phyloP scores from a whole-genome alignment of 345 rosid genomes.

The Citrus medica region DNA sequence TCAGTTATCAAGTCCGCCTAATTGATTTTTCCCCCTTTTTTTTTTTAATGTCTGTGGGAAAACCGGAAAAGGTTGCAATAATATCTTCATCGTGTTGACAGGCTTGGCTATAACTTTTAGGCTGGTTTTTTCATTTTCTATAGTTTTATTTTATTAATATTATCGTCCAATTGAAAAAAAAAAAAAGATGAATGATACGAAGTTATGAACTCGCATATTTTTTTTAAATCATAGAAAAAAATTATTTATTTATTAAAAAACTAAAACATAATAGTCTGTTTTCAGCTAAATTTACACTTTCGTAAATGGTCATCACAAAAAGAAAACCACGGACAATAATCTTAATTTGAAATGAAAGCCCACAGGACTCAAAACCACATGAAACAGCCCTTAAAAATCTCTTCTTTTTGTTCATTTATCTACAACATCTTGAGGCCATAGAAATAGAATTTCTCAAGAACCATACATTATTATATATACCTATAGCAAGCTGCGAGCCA shows the following conservation, averaged over 20 bases:
- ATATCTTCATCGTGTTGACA: background rate
- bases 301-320: background rate
- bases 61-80: background rate
- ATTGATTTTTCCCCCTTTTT: background rate
- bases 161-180: too few species aligned
- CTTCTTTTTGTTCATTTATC: background rate
- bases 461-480: background rate
- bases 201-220: too few species aligned
- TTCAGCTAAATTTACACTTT: too few species aligned
- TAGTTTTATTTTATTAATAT: too few species aligned
- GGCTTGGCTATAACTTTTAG: too few species aligned
- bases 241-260: too few species aligned
- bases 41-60: background rate
- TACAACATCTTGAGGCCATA: conserved; percentile 2
- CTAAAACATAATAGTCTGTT: too few species aligned
- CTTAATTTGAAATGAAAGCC: background rate
- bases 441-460: background rate
- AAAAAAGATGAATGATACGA: too few species aligned
- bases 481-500: background rate
- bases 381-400: background rate
- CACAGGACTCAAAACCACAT: background rate
- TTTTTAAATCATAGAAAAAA: too few species aligned
- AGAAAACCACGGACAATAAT: background rate
- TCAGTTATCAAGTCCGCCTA: background rate
- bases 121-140: too few species aligned